These are phyloP conservation scores for Dendrocalamus latiflorus DNA, from an alignment of 202 grass and related monocot species.

Conservation along the genomic window DNA sequence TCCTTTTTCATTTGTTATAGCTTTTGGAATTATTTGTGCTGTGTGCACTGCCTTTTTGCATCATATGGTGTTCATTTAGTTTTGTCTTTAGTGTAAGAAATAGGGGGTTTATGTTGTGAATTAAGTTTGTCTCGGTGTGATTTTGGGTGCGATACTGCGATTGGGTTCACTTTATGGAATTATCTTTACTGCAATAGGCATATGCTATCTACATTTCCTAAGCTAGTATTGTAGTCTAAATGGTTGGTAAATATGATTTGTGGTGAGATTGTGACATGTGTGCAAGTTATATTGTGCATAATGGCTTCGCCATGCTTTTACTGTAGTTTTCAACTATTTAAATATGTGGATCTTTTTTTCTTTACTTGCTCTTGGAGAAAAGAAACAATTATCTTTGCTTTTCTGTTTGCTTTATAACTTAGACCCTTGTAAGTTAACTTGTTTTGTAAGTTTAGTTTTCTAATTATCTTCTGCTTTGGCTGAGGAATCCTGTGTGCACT, in stretches of 20 bases:
- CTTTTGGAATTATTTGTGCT: neutral
- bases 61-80: neutral
- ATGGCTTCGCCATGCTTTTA: neutral
- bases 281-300: neutral
- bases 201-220: neutral
- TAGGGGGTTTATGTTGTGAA: neutral
- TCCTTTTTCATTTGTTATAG: neutral
- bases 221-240: neutral
- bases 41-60: neutral
- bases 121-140: neutral
- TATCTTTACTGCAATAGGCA: neutral
- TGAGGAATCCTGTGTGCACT: neutral
- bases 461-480: neutral
- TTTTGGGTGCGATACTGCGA: neutral
- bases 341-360: neutral
- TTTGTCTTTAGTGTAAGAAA: slow-evolving; percentile 12
- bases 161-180: neutral
- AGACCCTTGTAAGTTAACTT: too few relatives aligned
- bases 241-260: neutral
- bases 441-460: neutral
- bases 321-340: neutral
- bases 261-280: neutral
- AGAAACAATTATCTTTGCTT: neutral
- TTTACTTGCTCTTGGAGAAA: neutral
- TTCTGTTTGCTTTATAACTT: neutral